Conservation (phyloP, 179 eudicot genomes). For the Heliamphora pulchella region DNA sequence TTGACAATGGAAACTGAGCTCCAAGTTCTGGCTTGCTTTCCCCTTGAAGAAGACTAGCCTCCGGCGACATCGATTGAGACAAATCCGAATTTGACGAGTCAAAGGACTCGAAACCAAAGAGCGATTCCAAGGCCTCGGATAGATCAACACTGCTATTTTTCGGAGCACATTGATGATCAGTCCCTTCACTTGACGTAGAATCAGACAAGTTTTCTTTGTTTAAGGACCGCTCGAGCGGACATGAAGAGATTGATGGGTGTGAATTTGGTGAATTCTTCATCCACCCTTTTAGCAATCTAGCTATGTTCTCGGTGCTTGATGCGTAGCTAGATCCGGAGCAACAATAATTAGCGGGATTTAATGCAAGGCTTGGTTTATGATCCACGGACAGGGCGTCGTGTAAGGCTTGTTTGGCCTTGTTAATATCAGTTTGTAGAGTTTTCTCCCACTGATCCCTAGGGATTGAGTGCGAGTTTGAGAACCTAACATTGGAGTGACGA, state of each 20-base stretch:
- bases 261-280: slow-evolving; percentile 24
- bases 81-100: slow-evolving; percentile 33
- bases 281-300: slow-evolving; percentile 40
- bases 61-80: slow-evolving; percentile 30
- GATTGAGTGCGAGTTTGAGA: slow-evolving; percentile 35
- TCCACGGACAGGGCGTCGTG: slow-evolving; percentile 52
- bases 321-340: slow-evolving; percentile 24
- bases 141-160: slow-evolving; percentile 20
- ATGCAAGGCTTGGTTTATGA: slow-evolving; percentile 19
- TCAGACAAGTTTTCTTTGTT: neutral
- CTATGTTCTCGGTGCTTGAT: slow-evolving; percentile 45
- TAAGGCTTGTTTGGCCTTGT: slow-evolving; percentile 71
- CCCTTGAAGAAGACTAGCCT: slow-evolving; percentile 22
- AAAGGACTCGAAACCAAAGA: slow-evolving; percentile 32
- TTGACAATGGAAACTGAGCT: slow-evolving; percentile 24
- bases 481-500: slow-evolving; percentile 17
- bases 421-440: slow-evolving; percentile 71
- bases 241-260: slow-evolving; percentile 22
- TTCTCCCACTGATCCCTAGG: slow-evolving; percentile 80
- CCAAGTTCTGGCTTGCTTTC: slow-evolving; percentile 28
- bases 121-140: slow-evolving; percentile 27
- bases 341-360: slow-evolving; percentile 14
- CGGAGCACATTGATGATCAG: slow-evolving; percentile 8
- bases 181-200: neutral
- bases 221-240: slow-evolving; percentile 17